Base-by-base conservation (phyloP, 2,329 filamentous ascomycete species). In the Fusarium sp. region DNA sequence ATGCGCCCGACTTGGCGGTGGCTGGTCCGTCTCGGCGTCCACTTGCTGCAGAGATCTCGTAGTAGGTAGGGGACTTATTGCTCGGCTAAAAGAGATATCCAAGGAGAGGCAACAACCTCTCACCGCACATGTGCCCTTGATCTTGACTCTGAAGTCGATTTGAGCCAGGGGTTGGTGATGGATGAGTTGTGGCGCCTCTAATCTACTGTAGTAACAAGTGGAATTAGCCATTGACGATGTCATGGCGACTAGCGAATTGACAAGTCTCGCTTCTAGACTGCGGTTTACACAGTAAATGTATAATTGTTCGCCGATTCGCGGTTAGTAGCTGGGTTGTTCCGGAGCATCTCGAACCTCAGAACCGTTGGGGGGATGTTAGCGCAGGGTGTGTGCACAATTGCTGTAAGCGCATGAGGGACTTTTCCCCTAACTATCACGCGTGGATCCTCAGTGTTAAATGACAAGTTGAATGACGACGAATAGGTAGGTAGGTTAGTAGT, bases 161-260 rank as follows among this genome's bases (percentile, higher is more conserved):
- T 53, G 39, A 50, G 24, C 61, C 43, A 47, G 58, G 62, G 37
- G 35, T 51, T 58, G 41, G 48, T 32, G 49, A 40, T 62, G 62
- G 41, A 67, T 54, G 55, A 48, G 63, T 56, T 65, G 62, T 71
- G 64, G 69, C 64, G 67, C 55, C 58, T 60, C 52, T 67, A 45
- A 46, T 37, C 30, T 52, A 7, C 24, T 24, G 24, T 24, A 47
- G 22, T 37, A 44, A 10, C n/a, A 37, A 24, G 22, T 47, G 24
- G 19, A 54, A 47, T 41, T 60, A 47, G 54, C 43, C 48, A 39
- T 60, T 53, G 28, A 37, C 40, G 44, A 52, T 59, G 40, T 22
- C 51, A 58, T 54, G 37, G 49, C 45, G 51, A 54, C 39, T 54
- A 52, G 49, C 24, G 17, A 67, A 35, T 45, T 33, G 33, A 19